A percentile compares a stretch with the other conserved stretches of the same genome.
phyloP scores from a whole-genome alignment of 2,329 filamentous ascomycete species.

The Xylaria sp. region DNA sequence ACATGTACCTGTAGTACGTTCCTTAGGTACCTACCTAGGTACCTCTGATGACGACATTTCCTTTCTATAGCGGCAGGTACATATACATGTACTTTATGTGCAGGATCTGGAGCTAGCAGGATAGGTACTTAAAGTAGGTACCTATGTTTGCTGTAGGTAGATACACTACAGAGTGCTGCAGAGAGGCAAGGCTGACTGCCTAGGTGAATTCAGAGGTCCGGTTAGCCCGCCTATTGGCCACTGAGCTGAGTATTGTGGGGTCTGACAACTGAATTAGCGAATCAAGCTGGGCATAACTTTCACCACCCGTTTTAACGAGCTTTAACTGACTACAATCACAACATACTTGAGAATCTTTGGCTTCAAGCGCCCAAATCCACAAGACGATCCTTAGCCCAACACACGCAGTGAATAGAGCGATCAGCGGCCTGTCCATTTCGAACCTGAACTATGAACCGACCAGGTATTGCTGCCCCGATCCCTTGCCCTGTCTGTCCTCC shows the following conservation, averaged over 20 bases:
- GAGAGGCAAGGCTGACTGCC: conserved; percentile 25
- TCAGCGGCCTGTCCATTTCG: conserved; percentile 19
- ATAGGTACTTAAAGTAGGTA: too few species aligned
- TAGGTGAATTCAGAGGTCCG: not conserved
- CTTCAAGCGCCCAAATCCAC: conserved; percentile 12
- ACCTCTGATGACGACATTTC: not conserved
- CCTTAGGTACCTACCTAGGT: too few species aligned
- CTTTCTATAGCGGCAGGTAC: not conserved
- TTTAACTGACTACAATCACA: conserved; percentile 3
- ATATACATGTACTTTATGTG: too few species aligned
- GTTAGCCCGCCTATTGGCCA: conserved; percentile 13
- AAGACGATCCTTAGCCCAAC: conserved; percentile 10
- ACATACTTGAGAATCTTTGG: conserved; percentile 3
- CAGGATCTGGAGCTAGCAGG: conserved; percentile 1
- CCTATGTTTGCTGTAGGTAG: not conserved
- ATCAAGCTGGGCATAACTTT: conserved; percentile 21
- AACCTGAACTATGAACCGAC: conserved; percentile 60
- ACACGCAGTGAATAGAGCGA: conserved; percentile 5
- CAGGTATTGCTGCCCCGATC: conserved; percentile 54
- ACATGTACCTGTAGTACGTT: too few species aligned
- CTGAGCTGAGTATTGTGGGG: conserved; percentile 1
- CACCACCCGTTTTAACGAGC: conserved; percentile 17
- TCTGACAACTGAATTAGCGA: conserved; percentile 8
- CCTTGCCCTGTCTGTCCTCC: conserved; percentile 28
- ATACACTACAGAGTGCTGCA: not conserved